Percentiles rank a stretch among this genome's conserved stretches.
These are phyloP conservation scores for Raphanus sativus DNA, from an alignment of 345 rosid species.

Conservation along the genomic window DNA sequence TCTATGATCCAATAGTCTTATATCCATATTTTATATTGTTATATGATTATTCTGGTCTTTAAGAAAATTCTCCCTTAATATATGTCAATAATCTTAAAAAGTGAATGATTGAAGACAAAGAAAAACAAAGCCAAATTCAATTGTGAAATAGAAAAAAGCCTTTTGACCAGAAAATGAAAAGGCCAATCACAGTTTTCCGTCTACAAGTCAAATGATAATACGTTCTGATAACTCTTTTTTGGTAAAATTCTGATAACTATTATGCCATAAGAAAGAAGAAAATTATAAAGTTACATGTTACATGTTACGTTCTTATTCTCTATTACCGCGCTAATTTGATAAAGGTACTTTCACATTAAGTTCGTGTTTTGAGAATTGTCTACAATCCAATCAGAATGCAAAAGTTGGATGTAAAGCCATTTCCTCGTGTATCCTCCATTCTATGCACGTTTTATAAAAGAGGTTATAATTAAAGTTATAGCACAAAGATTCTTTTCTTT, in stretches of 20 bases:
- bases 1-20: conserved; percentile 15
- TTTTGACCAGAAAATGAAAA: too few relatives aligned
- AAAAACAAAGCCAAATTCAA: not conserved
- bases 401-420: not conserved
- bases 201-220: conserved; percentile 13
- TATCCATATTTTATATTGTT: not conserved
- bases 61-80: conserved; percentile 5
- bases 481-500: not conserved
- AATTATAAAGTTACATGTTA: not conserved
- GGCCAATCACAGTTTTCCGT: conserved; percentile 19
- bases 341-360: conserved; percentile 9
- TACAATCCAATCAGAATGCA: conserved; percentile 7
- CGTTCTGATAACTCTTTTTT: not conserved
- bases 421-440: not conserved
- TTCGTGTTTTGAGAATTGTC: not conserved
- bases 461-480: not conserved
- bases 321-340: conserved; percentile 11
- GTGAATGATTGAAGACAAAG: not conserved
- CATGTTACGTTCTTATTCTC: not conserved
- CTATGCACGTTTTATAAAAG: not conserved
- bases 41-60: not conserved
- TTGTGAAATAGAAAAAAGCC: not conserved
- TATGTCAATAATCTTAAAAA: not conserved
- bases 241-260: not conserved
- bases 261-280: not conserved